Base-by-base conservation (phyloP, 805 yeast species). In the Starmera quercuum region DNA sequence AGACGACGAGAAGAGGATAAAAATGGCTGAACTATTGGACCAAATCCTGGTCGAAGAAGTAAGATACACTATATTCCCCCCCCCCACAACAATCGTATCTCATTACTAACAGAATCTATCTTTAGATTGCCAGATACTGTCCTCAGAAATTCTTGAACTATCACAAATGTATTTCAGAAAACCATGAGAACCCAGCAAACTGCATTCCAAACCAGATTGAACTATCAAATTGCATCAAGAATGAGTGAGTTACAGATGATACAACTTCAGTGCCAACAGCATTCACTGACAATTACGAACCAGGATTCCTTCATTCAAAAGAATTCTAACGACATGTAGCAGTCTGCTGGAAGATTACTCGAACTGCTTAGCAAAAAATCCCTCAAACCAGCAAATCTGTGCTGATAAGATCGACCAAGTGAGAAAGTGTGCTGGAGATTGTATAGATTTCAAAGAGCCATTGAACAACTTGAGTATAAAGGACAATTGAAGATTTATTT, bases 1-100 rank as follows among this genome's bases (percentile, higher is more conserved):
- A n/a, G n/a, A n/a, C n/a, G n/a, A n/a, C n/a, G n/a, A n/a, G n/a
- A n/a, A 21, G 23, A 21, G 23, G 11, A 21, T 8, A 3, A 4
- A 8, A 24, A 49, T 49, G 52, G 41, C 46, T 22, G 44, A 47
- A 28, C 29, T 49, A 2, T 39, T 84, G 20, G 95, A 84, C 56
- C 88, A 83, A 51, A 63, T 80, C 32, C 68, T 84, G 21, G 71
- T 84, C 40, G 87, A 83, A 40, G 95, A 84, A 48, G 82, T 69
- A 38, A 41, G 69, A 56, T 12, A 15, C 6, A 14, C 7, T 23
- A 6, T 14, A 24, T 6, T 29, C 8, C 7, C 18, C 16, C 19
- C 4, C 9, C 10, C 3, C 12, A 2, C 7, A 29, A 17, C n/a
- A 25, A 15, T 26, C 23, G 20, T 35, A 15, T 20, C 23, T 9